Percentiles rank a stretch among this genome's conserved stretches.
These are phyloP conservation scores for Linderina pennispora DNA, from an alignment of 192 early-diverging fungal species.

Conservation along the genomic window DNA sequence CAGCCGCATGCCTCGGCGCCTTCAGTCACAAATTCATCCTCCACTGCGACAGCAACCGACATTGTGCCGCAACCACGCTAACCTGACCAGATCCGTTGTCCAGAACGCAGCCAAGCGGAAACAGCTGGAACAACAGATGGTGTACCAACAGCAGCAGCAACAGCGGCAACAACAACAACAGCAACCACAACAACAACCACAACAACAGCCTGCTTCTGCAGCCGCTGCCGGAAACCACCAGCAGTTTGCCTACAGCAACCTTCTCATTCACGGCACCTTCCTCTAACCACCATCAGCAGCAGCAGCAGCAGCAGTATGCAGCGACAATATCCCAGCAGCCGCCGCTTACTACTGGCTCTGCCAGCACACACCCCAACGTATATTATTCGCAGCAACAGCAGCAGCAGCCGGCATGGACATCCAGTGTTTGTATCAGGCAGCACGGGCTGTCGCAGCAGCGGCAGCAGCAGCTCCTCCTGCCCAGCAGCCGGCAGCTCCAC, in stretches of 20 bases:
- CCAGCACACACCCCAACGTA: no score
- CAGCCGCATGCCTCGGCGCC: no score
- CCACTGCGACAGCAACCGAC: no score
- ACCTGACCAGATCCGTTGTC: constrained; percentile 42
- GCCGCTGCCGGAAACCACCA: no score
- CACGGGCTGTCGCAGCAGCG: constrained; percentile 29
- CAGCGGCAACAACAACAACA: constrained; percentile 3
- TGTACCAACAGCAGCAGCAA: neutral
- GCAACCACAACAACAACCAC: constrained; percentile 3
- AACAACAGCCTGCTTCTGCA: constrained; percentile 7
- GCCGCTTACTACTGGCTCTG: no score
- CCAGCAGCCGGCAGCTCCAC: neutral
- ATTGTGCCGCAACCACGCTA: constrained; percentile 19
- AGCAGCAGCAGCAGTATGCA: no score
- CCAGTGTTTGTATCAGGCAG: constrained; percentile 38
- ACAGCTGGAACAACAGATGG: constrained; percentile 16
- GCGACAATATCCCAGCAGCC: no score
- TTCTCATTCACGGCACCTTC: no score
- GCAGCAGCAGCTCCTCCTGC: neutral
- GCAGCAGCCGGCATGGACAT: constrained; percentile 25
- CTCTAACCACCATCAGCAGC: no score
- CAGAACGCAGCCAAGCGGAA: constrained; percentile 37
- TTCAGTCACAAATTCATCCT: no score
- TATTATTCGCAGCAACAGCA: constrained; percentile 2
- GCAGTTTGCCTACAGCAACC: no score